Conservation (phyloP, 2,329 filamentous ascomycete genomes). For the Trichoderma harzianum region DNA sequence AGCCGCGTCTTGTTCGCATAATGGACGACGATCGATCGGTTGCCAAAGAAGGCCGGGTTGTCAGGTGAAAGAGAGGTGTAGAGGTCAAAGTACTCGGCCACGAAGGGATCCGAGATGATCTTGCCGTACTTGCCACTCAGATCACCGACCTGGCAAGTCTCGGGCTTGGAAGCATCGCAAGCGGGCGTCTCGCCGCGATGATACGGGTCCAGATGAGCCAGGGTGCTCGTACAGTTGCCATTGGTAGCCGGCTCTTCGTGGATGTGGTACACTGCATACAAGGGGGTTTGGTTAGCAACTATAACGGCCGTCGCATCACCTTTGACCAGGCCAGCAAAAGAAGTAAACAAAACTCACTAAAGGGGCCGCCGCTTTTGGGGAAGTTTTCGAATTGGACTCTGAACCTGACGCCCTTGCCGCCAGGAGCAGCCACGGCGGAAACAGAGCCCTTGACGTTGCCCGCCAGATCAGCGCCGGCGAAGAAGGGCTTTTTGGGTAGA, state of each 20-base stretch:
- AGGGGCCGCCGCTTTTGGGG: constrained; percentile 55
- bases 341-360: constrained; percentile 46
- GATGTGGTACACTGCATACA: constrained; percentile 63
- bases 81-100: constrained; percentile 50
- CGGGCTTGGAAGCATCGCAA: constrained; percentile 56
- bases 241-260: constrained; percentile 59
- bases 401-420: constrained; percentile 55
- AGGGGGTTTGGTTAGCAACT: neutral
- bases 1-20: constrained; percentile 62
- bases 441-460: constrained; percentile 56
- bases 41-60: constrained; percentile 58
- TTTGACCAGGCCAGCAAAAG: neutral
- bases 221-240: constrained; percentile 69
- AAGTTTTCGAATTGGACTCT: constrained; percentile 56
- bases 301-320: neutral
- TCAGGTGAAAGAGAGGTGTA: constrained; percentile 54
- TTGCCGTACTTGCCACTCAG: constrained; percentile 70
- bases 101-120: constrained; percentile 50
- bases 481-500: constrained; percentile 53
- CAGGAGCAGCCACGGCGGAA: constrained; percentile 41
- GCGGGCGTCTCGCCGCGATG: constrained; percentile 57
- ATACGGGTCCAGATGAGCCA: constrained; percentile 69
- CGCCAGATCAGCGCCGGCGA: constrained; percentile 42
- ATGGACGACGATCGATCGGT: constrained; percentile 63
- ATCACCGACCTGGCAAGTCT: constrained; percentile 73